Conservation (phyloP, 2,329 filamentous ascomycete species). For the Trichoderma gracile region DNA sequence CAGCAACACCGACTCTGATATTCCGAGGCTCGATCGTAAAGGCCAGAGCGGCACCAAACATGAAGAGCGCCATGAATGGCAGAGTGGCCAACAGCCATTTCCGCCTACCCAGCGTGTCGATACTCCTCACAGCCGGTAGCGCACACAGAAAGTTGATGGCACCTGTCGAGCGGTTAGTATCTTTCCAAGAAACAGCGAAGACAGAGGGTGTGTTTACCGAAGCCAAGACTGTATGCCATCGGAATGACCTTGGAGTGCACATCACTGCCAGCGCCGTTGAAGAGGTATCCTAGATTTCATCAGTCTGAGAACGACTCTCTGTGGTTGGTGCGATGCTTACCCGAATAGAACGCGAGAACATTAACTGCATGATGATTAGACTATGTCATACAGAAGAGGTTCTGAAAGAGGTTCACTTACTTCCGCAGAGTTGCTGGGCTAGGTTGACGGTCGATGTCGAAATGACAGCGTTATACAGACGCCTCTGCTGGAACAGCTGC, state of each 20-base stretch:
- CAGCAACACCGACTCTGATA: constrained; percentile 36
- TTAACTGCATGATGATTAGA: constrained; percentile 35
- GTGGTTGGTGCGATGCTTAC: constrained; percentile 28
- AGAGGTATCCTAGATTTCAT: constrained; percentile 30
- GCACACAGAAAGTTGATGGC: constrained; percentile 47
- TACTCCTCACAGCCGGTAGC: constrained; percentile 41
- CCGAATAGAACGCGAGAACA: constrained; percentile 49
- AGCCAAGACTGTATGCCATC: constrained; percentile 38
- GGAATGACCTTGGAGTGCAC: constrained; percentile 27
- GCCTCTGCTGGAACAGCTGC: constrained; percentile 35
- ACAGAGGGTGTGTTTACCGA: constrained; percentile 30
- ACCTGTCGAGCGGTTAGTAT: constrained; percentile 29
- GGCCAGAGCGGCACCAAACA: constrained; percentile 43
- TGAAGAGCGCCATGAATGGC: constrained; percentile 47
- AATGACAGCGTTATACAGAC: constrained; percentile 38
- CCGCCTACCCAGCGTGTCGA: constrained; percentile 43
- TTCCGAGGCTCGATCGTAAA: constrained; percentile 31
- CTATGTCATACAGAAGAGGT: background rate
- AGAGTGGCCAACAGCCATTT: constrained; percentile 47
- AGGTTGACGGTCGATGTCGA: constrained; percentile 37
- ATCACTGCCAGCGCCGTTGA: constrained; percentile 31
- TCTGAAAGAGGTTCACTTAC: constrained; percentile 25
- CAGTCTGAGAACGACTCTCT: background rate
- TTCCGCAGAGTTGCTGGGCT: constrained; percentile 40
- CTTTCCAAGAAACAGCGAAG: too few relatives aligned